Evolutionary conservation across 306 rosid genomes (phyloP).

Genomic region (Vachellia collinsii): DNA sequence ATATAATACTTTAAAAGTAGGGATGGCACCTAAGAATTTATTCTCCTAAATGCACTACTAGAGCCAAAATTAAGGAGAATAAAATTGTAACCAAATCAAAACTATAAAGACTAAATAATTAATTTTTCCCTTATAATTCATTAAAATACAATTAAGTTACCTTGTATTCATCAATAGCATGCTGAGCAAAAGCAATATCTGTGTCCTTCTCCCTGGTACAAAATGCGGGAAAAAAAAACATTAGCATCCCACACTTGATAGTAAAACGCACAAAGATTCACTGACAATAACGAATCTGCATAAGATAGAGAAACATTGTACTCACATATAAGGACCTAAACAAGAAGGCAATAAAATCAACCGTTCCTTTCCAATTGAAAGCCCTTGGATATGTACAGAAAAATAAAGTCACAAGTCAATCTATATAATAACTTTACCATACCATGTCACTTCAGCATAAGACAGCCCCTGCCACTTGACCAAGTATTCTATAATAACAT

Average conservation of each 20-base stretch:
- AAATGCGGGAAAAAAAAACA: slow-evolving; percentile 24
- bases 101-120: neutral
- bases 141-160: slow-evolving; percentile 43
- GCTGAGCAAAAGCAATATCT: slow-evolving; percentile 93
- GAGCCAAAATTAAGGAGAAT: neutral
- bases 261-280: slow-evolving; percentile 16
- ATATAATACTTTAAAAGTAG: neutral
- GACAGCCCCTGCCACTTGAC: slow-evolving; percentile 99
- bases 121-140: slow-evolving; percentile 1
- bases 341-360: slow-evolving; percentile 3
- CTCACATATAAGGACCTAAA: neutral
- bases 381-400: neutral
- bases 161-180: slow-evolving; percentile 93
- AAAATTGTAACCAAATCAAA: neutral
- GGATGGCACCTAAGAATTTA: neutral
- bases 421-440: slow-evolving; percentile 34
- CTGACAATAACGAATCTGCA: neutral
- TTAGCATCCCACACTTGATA: slow-evolving; percentile 37
- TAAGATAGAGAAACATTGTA: neutral
- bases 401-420: slow-evolving; percentile 17
- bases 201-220: slow-evolving; percentile 91
- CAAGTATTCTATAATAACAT: slow-evolving; percentile 85
- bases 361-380: slow-evolving; percentile 23
- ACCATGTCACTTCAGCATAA: slow-evolving; percentile 99
- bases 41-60: neutral